A percentile compares a stretch with the other conserved stretches of the same genome.
These are phyloP conservation scores for Bipolaris gigantea DNA, from an alignment of 2,329 filamentous ascomycete genomes.

Conservation along the genomic window DNA sequence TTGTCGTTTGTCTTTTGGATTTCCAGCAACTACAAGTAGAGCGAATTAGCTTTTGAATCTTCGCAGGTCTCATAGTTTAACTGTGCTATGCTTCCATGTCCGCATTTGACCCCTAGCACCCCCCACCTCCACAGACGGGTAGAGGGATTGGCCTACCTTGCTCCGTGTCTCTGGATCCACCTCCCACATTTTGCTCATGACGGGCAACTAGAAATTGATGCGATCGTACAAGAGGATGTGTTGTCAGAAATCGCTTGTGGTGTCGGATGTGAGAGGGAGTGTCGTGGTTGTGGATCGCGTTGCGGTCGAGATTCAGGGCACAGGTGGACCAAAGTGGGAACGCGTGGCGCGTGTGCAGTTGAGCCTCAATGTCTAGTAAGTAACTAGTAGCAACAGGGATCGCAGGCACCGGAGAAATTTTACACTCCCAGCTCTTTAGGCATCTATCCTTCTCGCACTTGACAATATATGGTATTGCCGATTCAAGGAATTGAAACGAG, in stretches of 20 bases:
- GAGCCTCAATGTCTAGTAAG: constrained; percentile 13
- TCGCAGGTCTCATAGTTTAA: background rate
- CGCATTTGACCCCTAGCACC: constrained; percentile 11
- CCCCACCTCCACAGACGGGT: constrained; percentile 13
- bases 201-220: constrained; percentile 15
- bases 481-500: too few relatives aligned
- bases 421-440: background rate
- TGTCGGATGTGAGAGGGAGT: background rate
- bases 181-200: constrained; percentile 86
- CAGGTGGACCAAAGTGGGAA: constrained; percentile 18
- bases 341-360: constrained; percentile 21
- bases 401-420: background rate
- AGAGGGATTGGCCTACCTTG: constrained; percentile 64
- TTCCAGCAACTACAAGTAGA: constrained; percentile 68
- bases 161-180: constrained; percentile 95
- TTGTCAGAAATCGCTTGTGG: background rate
- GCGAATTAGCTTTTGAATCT: constrained; percentile 17
- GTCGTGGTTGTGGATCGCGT: constrained; percentile 8
- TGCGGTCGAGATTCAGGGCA: constrained; percentile 20
- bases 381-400: background rate
- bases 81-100: background rate
- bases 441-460: background rate
- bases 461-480: too few relatives aligned
- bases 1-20: constrained; percentile 92
- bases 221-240: background rate